phyloP scores from a whole-genome alignment of 495 filamentous ascomycete genomes.

The Hamigera avellanea region DNA sequence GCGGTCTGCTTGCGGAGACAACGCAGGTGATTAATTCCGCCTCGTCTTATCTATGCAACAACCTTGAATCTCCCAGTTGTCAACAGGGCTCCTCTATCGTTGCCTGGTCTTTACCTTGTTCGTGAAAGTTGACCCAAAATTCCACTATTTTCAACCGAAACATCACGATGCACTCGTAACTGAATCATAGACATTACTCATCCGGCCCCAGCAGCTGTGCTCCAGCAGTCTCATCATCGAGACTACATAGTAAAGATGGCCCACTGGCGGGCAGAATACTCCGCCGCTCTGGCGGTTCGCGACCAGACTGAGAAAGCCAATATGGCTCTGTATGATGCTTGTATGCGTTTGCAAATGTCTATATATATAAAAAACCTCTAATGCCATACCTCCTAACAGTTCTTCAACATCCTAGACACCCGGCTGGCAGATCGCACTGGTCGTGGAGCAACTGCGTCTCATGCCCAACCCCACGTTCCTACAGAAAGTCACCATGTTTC shows the following conservation, averaged over 20 bases:
- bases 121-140: too few relatives aligned
- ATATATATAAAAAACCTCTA: neutral
- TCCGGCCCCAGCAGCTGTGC: too few relatives aligned
- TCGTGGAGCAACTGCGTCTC: slow-evolving; percentile 28
- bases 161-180: too few relatives aligned
- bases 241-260: too few relatives aligned
- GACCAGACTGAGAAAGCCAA: slow-evolving; percentile 49
- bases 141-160: too few relatives aligned
- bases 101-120: too few relatives aligned
- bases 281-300: slow-evolving; percentile 39
- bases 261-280: slow-evolving; percentile 48
- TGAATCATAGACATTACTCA: too few relatives aligned
- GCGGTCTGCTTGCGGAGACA: slow-evolving; percentile 14
- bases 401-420: slow-evolving; percentile 38
- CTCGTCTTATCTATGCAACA: too few relatives aligned
- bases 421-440: slow-evolving; percentile 59
- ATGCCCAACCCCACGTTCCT: neutral
- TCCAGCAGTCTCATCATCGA: too few relatives aligned
- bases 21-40: too few relatives aligned
- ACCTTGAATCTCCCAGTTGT: too few relatives aligned
- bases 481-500: slow-evolving; percentile 8
- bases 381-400: slow-evolving; percentile 1
- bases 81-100: too few relatives aligned
- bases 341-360: slow-evolving; percentile 20
- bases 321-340: slow-evolving; percentile 42